Evolutionary conservation across 805 yeast species (phyloP), one percentile per base, ranked within the genome.

Genomic region (Lipomyces starkeyi): DNA sequence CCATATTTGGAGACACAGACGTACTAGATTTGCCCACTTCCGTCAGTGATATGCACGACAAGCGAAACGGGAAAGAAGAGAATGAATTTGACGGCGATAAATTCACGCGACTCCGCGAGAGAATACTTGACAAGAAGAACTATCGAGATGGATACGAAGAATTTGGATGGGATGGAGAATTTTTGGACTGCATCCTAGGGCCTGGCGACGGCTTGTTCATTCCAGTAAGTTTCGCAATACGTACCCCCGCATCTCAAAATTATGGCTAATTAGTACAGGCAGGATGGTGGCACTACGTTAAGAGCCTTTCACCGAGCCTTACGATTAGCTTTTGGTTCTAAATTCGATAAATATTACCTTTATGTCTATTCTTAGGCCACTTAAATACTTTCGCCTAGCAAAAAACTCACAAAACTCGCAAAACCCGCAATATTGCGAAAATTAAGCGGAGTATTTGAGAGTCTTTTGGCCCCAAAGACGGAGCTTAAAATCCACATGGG

Each of bases 241-340:
- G 25, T 6, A 20, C 8, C 3, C 17, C 7, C 34, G 14, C 14
- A 11, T 60, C 32, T 17, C 5, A 59, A 17, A 47, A 13, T 20
- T 9, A 40, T 43, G n/a, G n/a, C 20, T 13, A 14, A 27, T 14
- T 20, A 40, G 22, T 14, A 37, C 49, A 68, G 61, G 61, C 67
- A 35, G 73, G 73, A 17, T 74, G 76, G 75, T 74, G 77, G 77
- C 77, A 74, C 52, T 74, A 72, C 64, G 74, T 74, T 1, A 66
- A 57, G 29, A 72, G 75, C 59, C 43, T 62, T 17, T 60, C 73
- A 5, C 57, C 63, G 6, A 73, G 76, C 54, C 61, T 72, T 27
- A 72, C 74, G 43, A 70, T 74, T 7, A 74, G 74, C 59, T 71
- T 73, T 47, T 74, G 77, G 77, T 74, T 74, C 49, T 70, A 52